Base-by-base conservation (phyloP, 176 grass and related monocot genomes). In the Miscanthus lutarioriparius region DNA sequence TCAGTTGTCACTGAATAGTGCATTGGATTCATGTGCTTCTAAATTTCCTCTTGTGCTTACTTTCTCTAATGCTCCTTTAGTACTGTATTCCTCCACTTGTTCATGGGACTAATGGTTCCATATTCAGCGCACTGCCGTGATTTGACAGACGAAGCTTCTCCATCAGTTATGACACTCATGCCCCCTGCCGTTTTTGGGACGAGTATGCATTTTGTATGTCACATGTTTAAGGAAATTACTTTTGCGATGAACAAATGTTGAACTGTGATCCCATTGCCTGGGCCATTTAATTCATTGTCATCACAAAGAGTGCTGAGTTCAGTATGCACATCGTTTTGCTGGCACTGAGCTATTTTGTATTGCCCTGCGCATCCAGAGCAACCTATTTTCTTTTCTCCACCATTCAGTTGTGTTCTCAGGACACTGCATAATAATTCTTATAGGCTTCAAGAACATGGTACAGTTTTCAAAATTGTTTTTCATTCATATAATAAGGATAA, bases 401-500 rank as follows among this genome's bases (percentile, higher is more conserved):
- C 64, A 23, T 20, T 51, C 6, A 64, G 6, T 26, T 84, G 28
- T 25, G 23, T 10, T 53, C 20, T 75, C 30, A 36, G 38, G 71
- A 66, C 20, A 37, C 45, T 10, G 30, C 54, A 58, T 58, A 10
- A 74, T 64, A 30, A 33, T 43, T 78, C 76, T 64, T 38, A 35
- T 35, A 43, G 16, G 14, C 11, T 75, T 76, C 4, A 40, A 26
- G 36, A 20, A 59, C 35, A 35, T 23, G 35, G 13, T 75, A 4
- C 47, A 75, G 19, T 62, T 36, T 37, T 45, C 22, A 69, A 39
- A 61, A 45, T 87, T 69, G 8, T 8, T 67, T 74, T 66, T 67
- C 72, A 37, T 59, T 64, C 62, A 22, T n/a, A n/a, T n/a, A n/a
- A n/a, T 36, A 59, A 43, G 19, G 2, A 62, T 8, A 11, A 6